These are phyloP conservation scores for Zygosaccharomyces kombuchaensis DNA, from an alignment of 805 yeast species.

Conservation along the genomic window DNA sequence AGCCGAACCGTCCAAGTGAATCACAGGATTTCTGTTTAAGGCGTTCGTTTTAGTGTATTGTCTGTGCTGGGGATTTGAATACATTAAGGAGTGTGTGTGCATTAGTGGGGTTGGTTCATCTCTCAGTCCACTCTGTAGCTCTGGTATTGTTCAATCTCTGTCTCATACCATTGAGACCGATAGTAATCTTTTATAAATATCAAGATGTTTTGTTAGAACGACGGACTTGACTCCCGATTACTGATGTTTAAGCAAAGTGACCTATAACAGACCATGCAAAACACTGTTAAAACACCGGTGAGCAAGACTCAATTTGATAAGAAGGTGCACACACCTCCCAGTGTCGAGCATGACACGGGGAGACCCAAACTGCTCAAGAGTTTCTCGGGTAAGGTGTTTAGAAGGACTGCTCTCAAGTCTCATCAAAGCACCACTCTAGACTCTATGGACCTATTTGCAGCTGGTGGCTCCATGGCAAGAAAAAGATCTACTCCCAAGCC, in stretches of 20 bases:
- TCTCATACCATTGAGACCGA: background rate
- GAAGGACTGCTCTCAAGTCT: constrained; percentile 16
- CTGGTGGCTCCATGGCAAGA: constrained; percentile 14
- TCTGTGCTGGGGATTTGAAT: background rate
- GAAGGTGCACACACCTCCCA: constrained; percentile 35
- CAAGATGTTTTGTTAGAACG: background rate
- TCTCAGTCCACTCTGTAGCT: background rate
- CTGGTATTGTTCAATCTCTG: background rate
- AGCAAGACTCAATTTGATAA: constrained; percentile 10
- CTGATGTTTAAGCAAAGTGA: constrained; percentile 4
- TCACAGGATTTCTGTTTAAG: background rate
- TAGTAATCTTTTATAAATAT: background rate
- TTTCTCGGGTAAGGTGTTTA: constrained; percentile 27
- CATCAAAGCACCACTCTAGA: constrained; percentile 7
- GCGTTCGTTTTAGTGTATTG: background rate
- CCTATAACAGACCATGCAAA: constrained; percentile 1
- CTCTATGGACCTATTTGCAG: constrained; percentile 7
- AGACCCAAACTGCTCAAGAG: constrained; percentile 26
- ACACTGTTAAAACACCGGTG: constrained; percentile 9
- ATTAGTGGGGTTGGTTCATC: background rate
- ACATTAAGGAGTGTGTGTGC: background rate
- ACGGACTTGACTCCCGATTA: constrained; percentile 44
- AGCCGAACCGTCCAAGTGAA: background rate
- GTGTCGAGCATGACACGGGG: constrained; percentile 19
- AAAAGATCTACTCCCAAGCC: constrained; percentile 24